These are phyloP conservation scores for Xylaria sp. DNA, from an alignment of 2,329 filamentous ascomycete genomes.

Conservation along the genomic window DNA sequence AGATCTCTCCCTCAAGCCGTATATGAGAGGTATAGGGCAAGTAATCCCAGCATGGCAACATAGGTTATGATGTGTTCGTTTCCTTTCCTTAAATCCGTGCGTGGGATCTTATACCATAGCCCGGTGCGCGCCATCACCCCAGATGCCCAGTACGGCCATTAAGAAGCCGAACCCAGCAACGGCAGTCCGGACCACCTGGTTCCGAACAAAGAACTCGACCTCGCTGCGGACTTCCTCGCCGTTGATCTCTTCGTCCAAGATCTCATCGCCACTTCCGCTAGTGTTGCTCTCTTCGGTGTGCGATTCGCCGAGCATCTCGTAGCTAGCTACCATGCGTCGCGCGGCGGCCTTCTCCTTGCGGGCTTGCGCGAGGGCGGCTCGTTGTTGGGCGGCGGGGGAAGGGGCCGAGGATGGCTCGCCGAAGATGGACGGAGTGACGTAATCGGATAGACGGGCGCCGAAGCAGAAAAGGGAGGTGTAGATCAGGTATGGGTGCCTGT, in stretches of 20 bases:
- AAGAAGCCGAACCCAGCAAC: slow-evolving; percentile 67
- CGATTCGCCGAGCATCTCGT: slow-evolving; percentile 70
- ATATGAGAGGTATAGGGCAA: not conserved
- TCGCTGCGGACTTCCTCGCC: slow-evolving; percentile 70
- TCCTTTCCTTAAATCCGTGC: too few relatives aligned
- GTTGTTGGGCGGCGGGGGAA: slow-evolving; percentile 46
- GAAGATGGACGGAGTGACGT: slow-evolving; percentile 59
- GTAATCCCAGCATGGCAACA: slow-evolving; percentile 7
- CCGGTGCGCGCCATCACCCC: slow-evolving; percentile 67
- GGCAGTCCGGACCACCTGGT: slow-evolving; percentile 64
- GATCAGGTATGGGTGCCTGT: slow-evolving; percentile 88
- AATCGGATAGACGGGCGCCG: slow-evolving; percentile 67
- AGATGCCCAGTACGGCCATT: slow-evolving; percentile 72
- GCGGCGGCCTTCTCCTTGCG: slow-evolving; percentile 50
- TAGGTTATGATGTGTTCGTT: not conserved
- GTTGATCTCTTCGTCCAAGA: slow-evolving; percentile 61
- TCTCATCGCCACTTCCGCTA: slow-evolving; percentile 54
- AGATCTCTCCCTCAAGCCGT: not conserved
- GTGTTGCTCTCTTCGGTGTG: slow-evolving; percentile 62
- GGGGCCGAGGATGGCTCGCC: slow-evolving; percentile 43
- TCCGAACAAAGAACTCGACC: slow-evolving; percentile 66
- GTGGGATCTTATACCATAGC: slow-evolving; percentile 32
- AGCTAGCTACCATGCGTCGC: slow-evolving; percentile 74
- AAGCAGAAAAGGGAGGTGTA: slow-evolving; percentile 81
- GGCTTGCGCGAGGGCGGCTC: slow-evolving; percentile 47